Percentiles rank a stretch among this genome's conserved stretches.
Conservation (phyloP, 1,284 basidiomycete species). For the Boletus sp. region DNA sequence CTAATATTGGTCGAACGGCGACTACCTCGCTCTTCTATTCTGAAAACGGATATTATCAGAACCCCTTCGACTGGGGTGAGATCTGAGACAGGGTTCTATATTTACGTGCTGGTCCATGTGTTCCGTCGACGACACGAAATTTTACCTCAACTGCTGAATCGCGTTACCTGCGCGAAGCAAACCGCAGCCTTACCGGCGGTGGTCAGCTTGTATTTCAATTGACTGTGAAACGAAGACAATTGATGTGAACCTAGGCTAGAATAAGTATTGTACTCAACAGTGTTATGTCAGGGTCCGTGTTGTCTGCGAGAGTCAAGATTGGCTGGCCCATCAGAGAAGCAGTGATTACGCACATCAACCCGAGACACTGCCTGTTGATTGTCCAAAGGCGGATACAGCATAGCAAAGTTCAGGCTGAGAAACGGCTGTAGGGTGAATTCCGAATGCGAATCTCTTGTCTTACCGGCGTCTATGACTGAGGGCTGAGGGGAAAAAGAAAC, state of each 20-base stretch:
- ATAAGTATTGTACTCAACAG: background rate
- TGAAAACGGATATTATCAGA: background rate
- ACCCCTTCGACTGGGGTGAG: background rate
- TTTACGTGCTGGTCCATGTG: background rate
- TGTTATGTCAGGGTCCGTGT: conserved; percentile 6
- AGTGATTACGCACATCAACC: background rate
- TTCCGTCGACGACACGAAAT: conserved; percentile 1
- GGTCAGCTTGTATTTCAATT: background rate
- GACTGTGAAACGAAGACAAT: conserved; percentile 5
- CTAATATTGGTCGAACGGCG: background rate
- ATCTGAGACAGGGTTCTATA: background rate
- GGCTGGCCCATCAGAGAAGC: conserved; percentile 9
- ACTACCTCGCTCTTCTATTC: background rate
- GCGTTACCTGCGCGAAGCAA: background rate
- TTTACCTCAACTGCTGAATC: background rate
- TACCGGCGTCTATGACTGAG: conserved; percentile 1
- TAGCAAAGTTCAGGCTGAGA: conserved; percentile 2
- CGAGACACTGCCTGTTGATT: conserved; percentile 14
- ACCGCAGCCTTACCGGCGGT: background rate
- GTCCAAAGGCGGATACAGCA: conserved; percentile 2
- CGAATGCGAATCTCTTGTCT: conserved; percentile 20
- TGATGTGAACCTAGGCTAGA: background rate
- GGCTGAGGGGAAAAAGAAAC: conserved; percentile 18
- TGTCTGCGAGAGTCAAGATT: background rate
- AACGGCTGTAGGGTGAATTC: conserved; percentile 17